Evolutionary conservation across 805 yeast genomes (phyloP).

Genomic region (Kodamaea restingae): DNA sequence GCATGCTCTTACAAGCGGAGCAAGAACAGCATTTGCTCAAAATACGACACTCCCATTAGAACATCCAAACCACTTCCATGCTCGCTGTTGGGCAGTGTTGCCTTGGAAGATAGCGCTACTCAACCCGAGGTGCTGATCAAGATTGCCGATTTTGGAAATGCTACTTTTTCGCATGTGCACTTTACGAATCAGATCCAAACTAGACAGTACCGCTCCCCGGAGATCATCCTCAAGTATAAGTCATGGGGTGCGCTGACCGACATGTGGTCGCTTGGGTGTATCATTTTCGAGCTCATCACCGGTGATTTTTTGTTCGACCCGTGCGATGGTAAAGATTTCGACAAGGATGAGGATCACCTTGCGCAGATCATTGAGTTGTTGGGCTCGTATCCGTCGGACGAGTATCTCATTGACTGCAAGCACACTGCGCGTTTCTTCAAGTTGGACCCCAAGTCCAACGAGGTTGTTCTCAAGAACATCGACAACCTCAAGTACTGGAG

Average conservation of each 20-base stretch:
- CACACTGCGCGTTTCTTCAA: slow-evolving; percentile 41
- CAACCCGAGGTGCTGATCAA: slow-evolving; percentile 40
- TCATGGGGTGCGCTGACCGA: slow-evolving; percentile 62
- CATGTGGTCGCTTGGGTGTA: slow-evolving; percentile 57
- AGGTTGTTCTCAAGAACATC: slow-evolving; percentile 40
- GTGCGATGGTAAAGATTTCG: slow-evolving; percentile 43
- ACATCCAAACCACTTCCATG: slow-evolving; percentile 44
- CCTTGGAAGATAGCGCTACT: slow-evolving; percentile 6
- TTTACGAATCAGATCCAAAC: slow-evolving; percentile 90
- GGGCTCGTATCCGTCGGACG: slow-evolving; percentile 38
- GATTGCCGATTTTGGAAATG: slow-evolving; percentile 92
- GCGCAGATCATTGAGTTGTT: slow-evolving; percentile 59
- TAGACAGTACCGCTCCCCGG: slow-evolving; percentile 90
- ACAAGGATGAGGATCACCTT: slow-evolving; percentile 58
- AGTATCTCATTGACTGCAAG: slow-evolving; percentile 38
- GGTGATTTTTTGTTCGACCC: slow-evolving; percentile 64
- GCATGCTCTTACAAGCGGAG: slow-evolving; percentile 12
- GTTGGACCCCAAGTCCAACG: slow-evolving; percentile 18
- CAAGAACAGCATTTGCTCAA: slow-evolving; percentile 10
- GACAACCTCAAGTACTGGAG: slow-evolving; percentile 50
- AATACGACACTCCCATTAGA: slow-evolving; percentile 30
- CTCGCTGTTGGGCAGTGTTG: slow-evolving; percentile 9
- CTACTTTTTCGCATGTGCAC: slow-evolving; percentile 77
- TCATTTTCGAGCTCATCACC: slow-evolving; percentile 55
- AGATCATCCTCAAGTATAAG: slow-evolving; percentile 37